phyloP scores from a whole-genome alignment of 1,284 basidiomycete genomes.

The Mycena citricolor region DNA sequence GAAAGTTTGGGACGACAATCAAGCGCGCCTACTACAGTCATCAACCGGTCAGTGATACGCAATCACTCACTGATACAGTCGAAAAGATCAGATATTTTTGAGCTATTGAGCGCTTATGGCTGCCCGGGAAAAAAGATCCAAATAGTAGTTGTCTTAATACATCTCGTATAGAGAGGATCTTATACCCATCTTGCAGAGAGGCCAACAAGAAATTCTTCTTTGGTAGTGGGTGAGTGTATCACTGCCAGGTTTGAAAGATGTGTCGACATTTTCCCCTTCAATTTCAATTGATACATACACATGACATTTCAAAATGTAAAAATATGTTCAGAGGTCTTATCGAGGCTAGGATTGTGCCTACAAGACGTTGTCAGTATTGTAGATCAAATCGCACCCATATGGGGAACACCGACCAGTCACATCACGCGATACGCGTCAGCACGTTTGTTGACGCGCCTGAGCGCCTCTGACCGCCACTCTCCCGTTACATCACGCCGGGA shows the following conservation, averaged over 20 bases:
- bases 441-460: not conserved
- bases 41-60: slow-evolving; percentile 3
- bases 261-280: no score
- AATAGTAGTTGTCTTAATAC: no score
- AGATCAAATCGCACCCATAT: no score
- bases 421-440: no score
- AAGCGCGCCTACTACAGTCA: slow-evolving; percentile 2
- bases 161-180: not conserved
- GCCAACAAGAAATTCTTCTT: not conserved
- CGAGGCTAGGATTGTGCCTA: no score
- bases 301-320: no score
- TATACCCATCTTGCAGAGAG: not conserved
- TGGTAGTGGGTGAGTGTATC: not conserved
- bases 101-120: not conserved
- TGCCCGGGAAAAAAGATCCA: not conserved
- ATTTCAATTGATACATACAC: no score
- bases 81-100: not conserved
- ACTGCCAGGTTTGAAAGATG: no score
- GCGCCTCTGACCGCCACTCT: not conserved
- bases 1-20: no score
- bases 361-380: no score
- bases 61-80: not conserved
- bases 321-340: no score
- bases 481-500: slow-evolving; percentile 11
- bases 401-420: not conserved